phyloP scores from a whole-genome alignment of 2,329 filamentous ascomycete genomes.

The Cordyceps cicadae region DNA sequence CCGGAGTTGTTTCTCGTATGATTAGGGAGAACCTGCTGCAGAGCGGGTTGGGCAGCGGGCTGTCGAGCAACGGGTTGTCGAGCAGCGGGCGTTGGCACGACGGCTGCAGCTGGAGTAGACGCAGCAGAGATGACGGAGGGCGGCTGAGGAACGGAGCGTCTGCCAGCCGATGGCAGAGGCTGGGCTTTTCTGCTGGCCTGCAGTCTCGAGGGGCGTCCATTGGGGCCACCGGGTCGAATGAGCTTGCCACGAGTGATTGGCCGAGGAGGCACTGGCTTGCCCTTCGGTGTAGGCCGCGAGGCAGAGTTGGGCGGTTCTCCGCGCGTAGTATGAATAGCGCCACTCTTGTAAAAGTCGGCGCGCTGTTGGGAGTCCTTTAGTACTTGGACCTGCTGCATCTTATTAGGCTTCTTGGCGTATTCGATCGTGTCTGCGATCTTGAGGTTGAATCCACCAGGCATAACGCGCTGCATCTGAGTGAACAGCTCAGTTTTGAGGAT shows the following conservation, averaged over 20 bases:
- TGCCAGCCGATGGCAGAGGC: conserved; percentile 32
- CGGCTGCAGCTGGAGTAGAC: conserved; percentile 16
- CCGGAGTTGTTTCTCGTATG: conserved; percentile 49
- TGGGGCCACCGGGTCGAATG: conserved; percentile 81
- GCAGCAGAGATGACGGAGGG: conserved; percentile 24
- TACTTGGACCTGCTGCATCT: conserved; percentile 80
- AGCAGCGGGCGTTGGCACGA: conserved; percentile 14
- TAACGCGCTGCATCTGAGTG: conserved; percentile 74
- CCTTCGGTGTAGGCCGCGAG: conserved; percentile 78
- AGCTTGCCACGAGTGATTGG: conserved; percentile 92
- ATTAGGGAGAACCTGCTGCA: conserved; percentile 28
- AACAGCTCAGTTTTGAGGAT: conserved; percentile 96
- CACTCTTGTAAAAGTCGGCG: conserved; percentile 89
- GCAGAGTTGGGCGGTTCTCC: conserved; percentile 77
- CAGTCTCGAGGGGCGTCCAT: conserved; percentile 68
- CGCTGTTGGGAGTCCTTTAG: conserved; percentile 73
- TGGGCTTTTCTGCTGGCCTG: conserved; percentile 40
- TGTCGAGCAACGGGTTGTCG: conserved; percentile 10
- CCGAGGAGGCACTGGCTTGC: conserved; percentile 75
- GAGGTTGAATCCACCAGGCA: conserved; percentile 72
- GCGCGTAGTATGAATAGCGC: conserved; percentile 74
- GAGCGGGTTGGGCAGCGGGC: conserved; percentile 12
- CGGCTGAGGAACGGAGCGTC: conserved; percentile 26
- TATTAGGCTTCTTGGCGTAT: conserved; percentile 96
- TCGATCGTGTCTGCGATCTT: conserved; percentile 80